Conservation (phyloP, 306 rosid species). For the Styphnolobium japonicum region DNA sequence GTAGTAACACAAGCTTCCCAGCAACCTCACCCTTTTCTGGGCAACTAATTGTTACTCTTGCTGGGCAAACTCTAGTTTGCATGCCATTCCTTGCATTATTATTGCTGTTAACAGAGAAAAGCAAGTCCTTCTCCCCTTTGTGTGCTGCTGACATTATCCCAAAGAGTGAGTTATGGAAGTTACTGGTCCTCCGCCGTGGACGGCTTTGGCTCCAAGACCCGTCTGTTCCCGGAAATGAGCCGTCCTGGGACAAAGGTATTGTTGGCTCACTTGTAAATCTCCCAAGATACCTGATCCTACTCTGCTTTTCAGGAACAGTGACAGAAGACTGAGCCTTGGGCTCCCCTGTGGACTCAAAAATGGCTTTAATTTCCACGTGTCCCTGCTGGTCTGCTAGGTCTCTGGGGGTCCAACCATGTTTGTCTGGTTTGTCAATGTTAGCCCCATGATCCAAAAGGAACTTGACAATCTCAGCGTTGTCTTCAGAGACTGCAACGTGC, state of each 20-base stretch:
- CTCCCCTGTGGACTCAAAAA: conserved; percentile 50
- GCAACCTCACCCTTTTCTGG: conserved; percentile 57
- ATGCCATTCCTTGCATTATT: conserved; percentile 19
- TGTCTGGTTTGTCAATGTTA: conserved; percentile 55
- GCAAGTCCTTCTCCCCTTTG: conserved; percentile 43
- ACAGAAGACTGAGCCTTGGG: conserved; percentile 33
- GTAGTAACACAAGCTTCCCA: conserved; percentile 76
- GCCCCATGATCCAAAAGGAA: conserved; percentile 70
- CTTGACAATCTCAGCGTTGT: conserved; percentile 53
- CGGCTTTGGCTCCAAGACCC: conserved; percentile 45
- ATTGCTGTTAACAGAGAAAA: conserved; percentile 17
- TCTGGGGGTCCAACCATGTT: conserved; percentile 75
- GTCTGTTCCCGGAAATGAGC: conserved; percentile 39
- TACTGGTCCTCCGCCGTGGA: conserved; percentile 63
- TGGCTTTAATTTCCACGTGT: conserved; percentile 56
- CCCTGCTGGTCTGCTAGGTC: conserved; percentile 83
- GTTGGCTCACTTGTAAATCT: conserved; percentile 75
- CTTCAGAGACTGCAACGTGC: conserved; percentile 79
- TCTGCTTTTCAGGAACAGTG: conserved; percentile 37
- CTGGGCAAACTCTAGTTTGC: conserved; percentile 7
- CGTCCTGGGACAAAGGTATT: conserved; percentile 47
- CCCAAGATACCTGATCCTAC: conserved; percentile 47
- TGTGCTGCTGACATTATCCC: conserved; percentile 78
- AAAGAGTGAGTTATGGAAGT: conserved; percentile 72
- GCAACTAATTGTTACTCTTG: conserved; percentile 69